A percentile compares a stretch with the other conserved stretches of the same genome.
phyloP scores from a whole-genome alignment of 2,329 filamentous ascomycete genomes.

The Parastagonospora avenae region DNA sequence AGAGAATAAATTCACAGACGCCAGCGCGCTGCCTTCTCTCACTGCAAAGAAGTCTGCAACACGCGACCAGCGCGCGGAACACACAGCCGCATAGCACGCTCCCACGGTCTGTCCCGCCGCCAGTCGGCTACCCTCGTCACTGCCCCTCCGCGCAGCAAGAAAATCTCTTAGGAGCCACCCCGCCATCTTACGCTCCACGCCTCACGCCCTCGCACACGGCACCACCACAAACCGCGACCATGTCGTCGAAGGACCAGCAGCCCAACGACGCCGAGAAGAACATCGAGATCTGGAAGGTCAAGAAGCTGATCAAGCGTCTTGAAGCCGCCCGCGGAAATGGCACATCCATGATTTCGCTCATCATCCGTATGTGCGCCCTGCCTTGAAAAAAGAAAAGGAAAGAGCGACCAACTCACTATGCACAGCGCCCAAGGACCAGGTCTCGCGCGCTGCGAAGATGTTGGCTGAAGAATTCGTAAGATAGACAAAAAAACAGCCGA shows the following conservation, averaged over 20 bases:
- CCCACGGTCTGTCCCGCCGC: conserved; percentile 16
- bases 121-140: conserved; percentile 18
- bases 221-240: conserved; percentile 33
- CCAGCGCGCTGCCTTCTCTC: neutral
- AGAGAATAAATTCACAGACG: conserved; percentile 14
- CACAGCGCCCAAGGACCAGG: conserved; percentile 93
- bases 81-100: conserved; percentile 11
- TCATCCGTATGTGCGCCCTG: conserved; percentile 75
- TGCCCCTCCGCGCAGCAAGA: conserved; percentile 21
- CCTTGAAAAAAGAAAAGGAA: neutral
- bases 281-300: conserved; percentile 94
- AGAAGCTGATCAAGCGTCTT: conserved; percentile 99
- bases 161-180: conserved; percentile 21
- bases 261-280: conserved; percentile 98
- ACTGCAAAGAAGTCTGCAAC: neutral
- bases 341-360: conserved; percentile 99
- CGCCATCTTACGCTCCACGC: conserved; percentile 1
- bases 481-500: conserved; percentile 18
- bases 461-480: conserved; percentile 99
- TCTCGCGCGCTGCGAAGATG: conserved; percentile 97
- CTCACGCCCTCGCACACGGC: conserved; percentile 5
- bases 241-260: conserved; percentile 55
- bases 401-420: conserved; percentile 27
- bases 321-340: conserved; percentile 97
- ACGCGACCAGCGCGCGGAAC: conserved; percentile 4